A percentile compares a stretch with the other conserved stretches of the same genome.
Conservation (phyloP, 2,329 filamentous ascomycete genomes). For the Verticillium albo-atrum region DNA sequence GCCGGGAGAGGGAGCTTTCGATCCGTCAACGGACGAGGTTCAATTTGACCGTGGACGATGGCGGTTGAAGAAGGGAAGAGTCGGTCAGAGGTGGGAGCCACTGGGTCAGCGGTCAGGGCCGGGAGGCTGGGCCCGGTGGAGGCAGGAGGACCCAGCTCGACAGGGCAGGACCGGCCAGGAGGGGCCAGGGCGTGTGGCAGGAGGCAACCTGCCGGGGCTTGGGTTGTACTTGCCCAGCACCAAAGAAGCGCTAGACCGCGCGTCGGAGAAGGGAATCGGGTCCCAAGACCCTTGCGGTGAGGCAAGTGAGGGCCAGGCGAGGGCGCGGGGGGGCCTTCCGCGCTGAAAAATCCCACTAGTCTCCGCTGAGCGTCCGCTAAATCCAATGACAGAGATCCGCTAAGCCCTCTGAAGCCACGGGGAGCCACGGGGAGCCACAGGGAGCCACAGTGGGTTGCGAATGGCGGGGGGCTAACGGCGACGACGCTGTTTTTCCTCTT, state of each 20-base stretch:
- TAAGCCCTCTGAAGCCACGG: not conserved
- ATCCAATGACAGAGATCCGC: not conserved
- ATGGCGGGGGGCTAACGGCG: not conserved
- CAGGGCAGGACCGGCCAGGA: not conserved
- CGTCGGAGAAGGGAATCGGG: not conserved
- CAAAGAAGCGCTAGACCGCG: not conserved
- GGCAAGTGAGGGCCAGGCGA: not conserved
- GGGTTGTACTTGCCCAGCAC: not conserved
- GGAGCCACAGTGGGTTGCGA: not conserved
- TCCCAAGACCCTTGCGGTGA: not conserved
- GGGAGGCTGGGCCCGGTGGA: not conserved
- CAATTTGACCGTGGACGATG: not conserved
- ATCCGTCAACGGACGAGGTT: constrained; percentile 1
- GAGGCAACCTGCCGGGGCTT: not conserved
- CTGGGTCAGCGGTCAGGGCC: not conserved
- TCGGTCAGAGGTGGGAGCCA: not conserved
- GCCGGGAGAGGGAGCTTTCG: constrained; percentile 2
- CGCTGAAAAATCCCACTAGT: not conserved
- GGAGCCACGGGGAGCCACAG: not conserved
- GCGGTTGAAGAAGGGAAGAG: not conserved
- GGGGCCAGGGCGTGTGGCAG: not conserved
- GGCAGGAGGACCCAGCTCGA: not conserved
- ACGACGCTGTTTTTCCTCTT: not conserved
- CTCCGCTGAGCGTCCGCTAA: constrained; percentile 1
- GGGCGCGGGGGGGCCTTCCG: not conserved